These are phyloP conservation scores for Aplosporella prunicola DNA, from an alignment of 2,329 filamentous ascomycete genomes.

Conservation along the genomic window DNA sequence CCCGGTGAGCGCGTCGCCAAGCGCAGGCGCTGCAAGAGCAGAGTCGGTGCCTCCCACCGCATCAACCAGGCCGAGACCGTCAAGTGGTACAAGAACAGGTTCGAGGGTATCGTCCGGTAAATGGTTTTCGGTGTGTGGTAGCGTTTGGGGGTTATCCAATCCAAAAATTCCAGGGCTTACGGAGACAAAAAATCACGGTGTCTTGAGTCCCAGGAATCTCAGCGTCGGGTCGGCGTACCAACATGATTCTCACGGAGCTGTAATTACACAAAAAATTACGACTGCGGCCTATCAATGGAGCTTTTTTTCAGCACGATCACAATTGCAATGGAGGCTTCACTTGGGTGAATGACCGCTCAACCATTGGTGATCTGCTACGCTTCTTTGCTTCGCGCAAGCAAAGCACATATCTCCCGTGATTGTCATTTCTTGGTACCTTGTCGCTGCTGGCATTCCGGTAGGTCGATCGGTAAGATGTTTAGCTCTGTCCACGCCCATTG, in stretches of 20 bases:
- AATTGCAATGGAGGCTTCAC: slow-evolving; percentile 51
- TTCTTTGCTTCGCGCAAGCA: too few relatives aligned
- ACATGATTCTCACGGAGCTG: slow-evolving; percentile 27
- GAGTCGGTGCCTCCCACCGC: slow-evolving; percentile 78
- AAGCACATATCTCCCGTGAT: too few relatives aligned
- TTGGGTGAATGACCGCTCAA: slow-evolving; percentile 48
- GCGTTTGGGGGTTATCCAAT: slow-evolving; percentile 18
- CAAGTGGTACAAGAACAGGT: slow-evolving; percentile 95
- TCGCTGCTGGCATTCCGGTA: too few relatives aligned
- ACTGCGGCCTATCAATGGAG: slow-evolving; percentile 39
- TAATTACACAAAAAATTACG: slow-evolving; percentile 31
- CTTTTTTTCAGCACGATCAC: slow-evolving; percentile 28
- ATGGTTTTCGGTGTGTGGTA: slow-evolving; percentile 27
- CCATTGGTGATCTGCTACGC: slow-evolving; percentile 44
- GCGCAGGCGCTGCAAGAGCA: slow-evolving; percentile 81
- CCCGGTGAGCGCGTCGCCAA: slow-evolving; percentile 96
- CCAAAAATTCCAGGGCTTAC: slow-evolving; percentile 21
- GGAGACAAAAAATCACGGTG: slow-evolving; percentile 12
- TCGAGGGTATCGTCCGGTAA: slow-evolving; percentile 99
- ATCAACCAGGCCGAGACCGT: slow-evolving; percentile 93
- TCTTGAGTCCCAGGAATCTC: slow-evolving; percentile 16
- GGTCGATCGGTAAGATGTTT: too few relatives aligned
- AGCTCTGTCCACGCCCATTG: too few relatives aligned
- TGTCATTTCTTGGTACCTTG: too few relatives aligned
- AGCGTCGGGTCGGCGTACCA: slow-evolving; percentile 19